A percentile compares a stretch with the other conserved stretches of the same genome.
Conservation (phyloP, 768 basidiomycete species). For the Harrya chromipes region DNA sequence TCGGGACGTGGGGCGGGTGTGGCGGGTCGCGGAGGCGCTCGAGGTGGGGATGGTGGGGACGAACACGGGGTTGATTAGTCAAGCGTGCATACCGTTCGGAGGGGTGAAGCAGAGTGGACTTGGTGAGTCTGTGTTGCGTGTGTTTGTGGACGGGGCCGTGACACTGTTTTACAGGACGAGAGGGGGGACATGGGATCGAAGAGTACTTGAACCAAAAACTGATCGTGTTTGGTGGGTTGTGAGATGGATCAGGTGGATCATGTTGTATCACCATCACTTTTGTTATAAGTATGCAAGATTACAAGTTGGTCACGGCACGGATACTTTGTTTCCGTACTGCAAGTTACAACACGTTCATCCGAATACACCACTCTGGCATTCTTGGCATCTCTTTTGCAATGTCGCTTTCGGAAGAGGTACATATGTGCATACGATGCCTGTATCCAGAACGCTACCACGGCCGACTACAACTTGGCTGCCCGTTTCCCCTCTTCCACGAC, state of each 20-base stretch:
- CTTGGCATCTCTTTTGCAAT: too few species aligned
- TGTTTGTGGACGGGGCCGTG: neutral
- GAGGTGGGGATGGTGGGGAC: slow-evolving; percentile 93
- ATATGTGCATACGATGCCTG: too few species aligned
- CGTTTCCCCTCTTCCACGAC: slow-evolving; percentile 63
- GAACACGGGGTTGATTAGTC: slow-evolving; percentile 78
- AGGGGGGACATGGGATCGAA: slow-evolving; percentile 86
- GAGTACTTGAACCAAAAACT: slow-evolving; percentile 85
- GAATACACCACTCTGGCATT: too few species aligned
- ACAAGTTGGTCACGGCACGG: too few species aligned
- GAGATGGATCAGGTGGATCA: slow-evolving; percentile 1
- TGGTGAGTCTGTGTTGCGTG: slow-evolving; percentile 31
- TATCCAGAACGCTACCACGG: too few species aligned
- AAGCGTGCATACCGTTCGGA: slow-evolving; percentile 82
- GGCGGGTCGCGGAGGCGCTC: slow-evolving; percentile 91
- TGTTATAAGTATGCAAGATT: too few species aligned
- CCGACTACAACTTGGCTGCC: slow-evolving; percentile 40
- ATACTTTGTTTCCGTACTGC: neutral
- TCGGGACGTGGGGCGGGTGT: slow-evolving; percentile 81
- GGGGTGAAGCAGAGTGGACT: slow-evolving; percentile 89
- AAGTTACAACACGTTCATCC: neutral
- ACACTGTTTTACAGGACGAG: slow-evolving; percentile 49
- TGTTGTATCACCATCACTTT: slow-evolving; percentile 1
- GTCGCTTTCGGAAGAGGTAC: too few species aligned
- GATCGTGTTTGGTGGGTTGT: slow-evolving; percentile 77